Percentiles rank a stretch among this genome's conserved stretches.
Evolutionary conservation across 2,329 filamentous ascomycete species (phyloP).

Genomic region (Cytospora schulzeri): DNA sequence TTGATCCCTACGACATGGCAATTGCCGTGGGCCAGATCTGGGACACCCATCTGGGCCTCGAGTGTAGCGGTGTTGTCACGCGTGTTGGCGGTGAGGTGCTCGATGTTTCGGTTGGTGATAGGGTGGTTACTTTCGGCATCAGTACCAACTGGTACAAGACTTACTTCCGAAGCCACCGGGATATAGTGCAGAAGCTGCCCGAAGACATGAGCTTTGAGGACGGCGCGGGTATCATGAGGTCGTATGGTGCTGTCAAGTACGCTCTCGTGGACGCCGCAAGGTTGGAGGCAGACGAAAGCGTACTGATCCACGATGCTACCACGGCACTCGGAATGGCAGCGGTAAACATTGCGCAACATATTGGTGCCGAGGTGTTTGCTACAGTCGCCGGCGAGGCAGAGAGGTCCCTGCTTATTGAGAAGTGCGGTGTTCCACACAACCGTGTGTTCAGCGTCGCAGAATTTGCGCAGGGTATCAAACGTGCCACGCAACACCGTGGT

Average conservation of each 20-base stretch:
- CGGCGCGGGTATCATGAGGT: slow-evolving; percentile 8
- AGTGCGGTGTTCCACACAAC: background rate
- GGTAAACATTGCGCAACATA: slow-evolving; percentile 4
- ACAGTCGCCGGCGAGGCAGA: slow-evolving; percentile 9
- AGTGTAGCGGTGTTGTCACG: slow-evolving; percentile 13
- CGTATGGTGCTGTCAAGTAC: slow-evolving; percentile 9
- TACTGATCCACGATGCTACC: slow-evolving; percentile 19
- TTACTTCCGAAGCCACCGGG: background rate
- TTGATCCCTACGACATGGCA: slow-evolving; percentile 33
- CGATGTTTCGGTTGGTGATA: slow-evolving; percentile 10
- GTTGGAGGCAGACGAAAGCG: slow-evolving; percentile 3
- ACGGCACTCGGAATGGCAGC: slow-evolving; percentile 15
- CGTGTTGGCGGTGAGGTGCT: slow-evolving; percentile 25
- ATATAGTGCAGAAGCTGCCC: slow-evolving; percentile 14
- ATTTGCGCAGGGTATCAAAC: slow-evolving; percentile 36
- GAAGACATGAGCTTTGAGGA: slow-evolving; percentile 16
- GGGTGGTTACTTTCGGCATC: slow-evolving; percentile 9
- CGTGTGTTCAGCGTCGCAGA: slow-evolving; percentile 35
- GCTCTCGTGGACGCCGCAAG: slow-evolving; percentile 7
- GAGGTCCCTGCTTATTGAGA: background rate
- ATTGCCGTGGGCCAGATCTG: slow-evolving; percentile 12
- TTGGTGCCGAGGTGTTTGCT: slow-evolving; percentile 16
- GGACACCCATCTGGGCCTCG: slow-evolving; percentile 9
- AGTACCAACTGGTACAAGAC: slow-evolving; percentile 6
- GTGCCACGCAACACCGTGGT: slow-evolving; percentile 34